Conservation (phyloP, 306 rosid species). For the Hippophae tibetana region DNA sequence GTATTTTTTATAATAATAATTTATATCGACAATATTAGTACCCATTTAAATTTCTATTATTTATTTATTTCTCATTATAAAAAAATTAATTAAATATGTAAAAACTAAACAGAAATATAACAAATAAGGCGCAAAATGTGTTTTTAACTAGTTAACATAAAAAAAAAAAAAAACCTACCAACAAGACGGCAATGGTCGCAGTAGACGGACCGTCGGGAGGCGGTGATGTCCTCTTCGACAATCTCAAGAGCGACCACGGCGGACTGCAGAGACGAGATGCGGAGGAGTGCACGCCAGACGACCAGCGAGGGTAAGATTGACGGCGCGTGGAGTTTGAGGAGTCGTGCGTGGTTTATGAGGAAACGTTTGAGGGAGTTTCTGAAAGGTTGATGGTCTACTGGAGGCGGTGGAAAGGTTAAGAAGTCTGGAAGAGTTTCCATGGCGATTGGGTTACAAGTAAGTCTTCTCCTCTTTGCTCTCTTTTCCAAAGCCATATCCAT, state of each 20-base stretch:
- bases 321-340: constrained; percentile 14
- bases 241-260: constrained; percentile 14
- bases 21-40: too few relatives aligned
- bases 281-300: constrained; percentile 14
- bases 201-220: constrained; percentile 24
- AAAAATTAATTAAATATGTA: too few relatives aligned
- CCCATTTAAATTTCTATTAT: too few relatives aligned
- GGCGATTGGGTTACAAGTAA: not conserved
- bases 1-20: too few relatives aligned
- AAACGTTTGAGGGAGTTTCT: constrained; percentile 14
- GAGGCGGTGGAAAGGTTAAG: constrained; percentile 17
- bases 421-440: constrained; percentile 19
- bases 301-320: constrained; percentile 17
- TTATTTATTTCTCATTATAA: too few relatives aligned
- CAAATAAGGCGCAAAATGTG: too few relatives aligned
- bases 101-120: too few relatives aligned
- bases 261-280: constrained; percentile 1
- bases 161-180: constrained; percentile 12
- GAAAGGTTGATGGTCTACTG: constrained; percentile 3
- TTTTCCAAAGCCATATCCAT: constrained; percentile 18
- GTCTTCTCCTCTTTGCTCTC: constrained; percentile 16
- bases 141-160: too few relatives aligned
- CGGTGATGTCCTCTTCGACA: constrained; percentile 33
- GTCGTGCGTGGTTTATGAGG: constrained; percentile 20
- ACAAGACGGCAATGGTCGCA: constrained; percentile 34